These are phyloP conservation scores for Hypoxylon intermedium DNA, from an alignment of 495 filamentous ascomycete species.

Conservation along the genomic window DNA sequence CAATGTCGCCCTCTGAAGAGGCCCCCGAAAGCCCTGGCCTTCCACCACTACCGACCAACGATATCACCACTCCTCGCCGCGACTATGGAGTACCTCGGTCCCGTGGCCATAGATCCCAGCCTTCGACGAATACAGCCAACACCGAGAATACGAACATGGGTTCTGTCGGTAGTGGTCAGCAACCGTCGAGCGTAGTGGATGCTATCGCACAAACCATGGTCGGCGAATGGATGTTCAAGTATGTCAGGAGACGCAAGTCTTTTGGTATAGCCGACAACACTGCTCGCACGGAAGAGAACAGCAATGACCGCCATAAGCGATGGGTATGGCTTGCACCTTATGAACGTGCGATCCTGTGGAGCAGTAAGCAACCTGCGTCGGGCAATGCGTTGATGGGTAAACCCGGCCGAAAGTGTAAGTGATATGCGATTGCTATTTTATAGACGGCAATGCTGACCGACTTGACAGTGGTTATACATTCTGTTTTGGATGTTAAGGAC, in stretches of 20 bases:
- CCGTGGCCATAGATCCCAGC: conserved; percentile 57
- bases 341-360: conserved; percentile 96
- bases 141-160: conserved; percentile 55
- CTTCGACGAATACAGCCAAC: conserved; percentile 63
- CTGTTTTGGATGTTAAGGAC: conserved; percentile 95
- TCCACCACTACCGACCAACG: conserved; percentile 76
- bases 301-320: conserved; percentile 82
- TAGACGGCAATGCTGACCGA: conserved; percentile 6
- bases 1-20: conserved; percentile 69
- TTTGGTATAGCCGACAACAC: conserved; percentile 80
- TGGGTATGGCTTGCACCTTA: conserved; percentile 99
- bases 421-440: not conserved
- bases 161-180: conserved; percentile 66
- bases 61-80: conserved; percentile 66
- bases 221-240: conserved; percentile 99
- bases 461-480: conserved; percentile 86
- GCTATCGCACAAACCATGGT: conserved; percentile 99
- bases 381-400: conserved; percentile 91
- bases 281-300: conserved; percentile 62
- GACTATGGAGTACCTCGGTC: conserved; percentile 46
- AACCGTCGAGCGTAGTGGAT: conserved; percentile 88
- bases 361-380: conserved; percentile 92
- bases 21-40: conserved; percentile 72
- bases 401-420: conserved; percentile 92
- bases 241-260: conserved; percentile 88